Evolutionary conservation across 805 yeast species (phyloP), one percentile per base, ranked within the genome.

Genomic region (Candida jianshihensis): DNA sequence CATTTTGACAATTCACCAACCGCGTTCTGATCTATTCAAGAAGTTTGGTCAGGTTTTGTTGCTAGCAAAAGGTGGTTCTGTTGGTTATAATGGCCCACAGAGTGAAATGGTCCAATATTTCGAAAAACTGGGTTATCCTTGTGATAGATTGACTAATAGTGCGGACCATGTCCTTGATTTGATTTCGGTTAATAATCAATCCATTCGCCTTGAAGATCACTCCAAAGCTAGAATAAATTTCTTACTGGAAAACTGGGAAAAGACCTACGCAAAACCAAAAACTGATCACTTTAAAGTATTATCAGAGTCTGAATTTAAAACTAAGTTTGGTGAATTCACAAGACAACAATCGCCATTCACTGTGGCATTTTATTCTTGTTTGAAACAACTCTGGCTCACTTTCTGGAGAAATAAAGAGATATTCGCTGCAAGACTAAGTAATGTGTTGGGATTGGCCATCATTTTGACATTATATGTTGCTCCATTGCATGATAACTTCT

Each of bases 1-100:
- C 6, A 71, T 87, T 24, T 59, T 81, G 36, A 85, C 95, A 0
- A 83, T 87, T 33, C 95, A 87, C 56, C 96, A 87, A 49, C 96
- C 96, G 1, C 71, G 86, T 41, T 73, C 78, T n/a, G 83, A 76
- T 43, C 58, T 84, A 42, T 78, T 83, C 48, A 56, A 63, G 13
- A 61, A 61, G 34, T 84, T 87, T 64, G 94, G 89, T 1, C 71
- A 81, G 13, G 67, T 87, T n/a, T 59, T 85, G 26, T 59, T 87
- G 28, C 61, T 87, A 18, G 84, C 88, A 0, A 78, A 78, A 49
- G 94, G 94, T 16, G 96, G 95, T 0, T 57, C 58, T 24, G 86
- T 81, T 7, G 81, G 80, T 3, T 87, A 73, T 52, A 75, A 81
- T 57, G 94, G 92, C 0, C 48, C 65, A 1, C 71, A 78, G n/a